phyloP scores from a whole-genome alignment of 768 basidiomycete genomes.

The Mycena rosella region DNA sequence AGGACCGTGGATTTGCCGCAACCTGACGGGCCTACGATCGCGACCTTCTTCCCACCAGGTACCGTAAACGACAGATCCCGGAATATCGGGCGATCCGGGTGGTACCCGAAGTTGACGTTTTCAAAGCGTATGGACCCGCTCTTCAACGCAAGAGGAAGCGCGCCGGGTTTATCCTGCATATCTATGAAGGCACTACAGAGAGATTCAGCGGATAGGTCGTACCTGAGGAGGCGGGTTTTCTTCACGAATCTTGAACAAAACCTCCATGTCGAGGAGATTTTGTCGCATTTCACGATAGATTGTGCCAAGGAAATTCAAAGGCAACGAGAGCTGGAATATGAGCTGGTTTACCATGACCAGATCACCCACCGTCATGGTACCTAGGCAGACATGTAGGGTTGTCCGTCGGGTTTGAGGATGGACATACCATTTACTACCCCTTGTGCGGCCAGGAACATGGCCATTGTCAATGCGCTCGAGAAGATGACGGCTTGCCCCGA shows the following conservation, averaged over 20 bases:
- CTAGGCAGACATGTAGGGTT: constrained; percentile 52
- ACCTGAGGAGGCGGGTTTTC: constrained; percentile 82
- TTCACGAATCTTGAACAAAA: constrained; percentile 89
- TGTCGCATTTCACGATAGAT: constrained; percentile 98
- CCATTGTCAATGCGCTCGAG: constrained; percentile 90
- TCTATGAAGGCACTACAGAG: not conserved
- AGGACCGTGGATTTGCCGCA: constrained; percentile 98
- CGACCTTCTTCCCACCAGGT: constrained; percentile 96
- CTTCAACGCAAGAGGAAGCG: constrained; percentile 74
- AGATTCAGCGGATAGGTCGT: constrained; percentile 29
- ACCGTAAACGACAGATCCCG: constrained; percentile 87
- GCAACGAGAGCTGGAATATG: constrained; percentile 96
- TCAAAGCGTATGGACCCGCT: constrained; percentile 95
- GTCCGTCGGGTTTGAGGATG: not conserved
- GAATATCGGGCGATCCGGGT: constrained; percentile 94
- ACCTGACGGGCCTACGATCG: constrained; percentile 96
- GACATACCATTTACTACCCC: constrained; percentile 88
- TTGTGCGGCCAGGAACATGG: constrained; percentile 97
- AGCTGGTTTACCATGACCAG: constrained; percentile 99
- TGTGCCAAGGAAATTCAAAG: constrained; percentile 96
- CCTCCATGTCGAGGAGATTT: constrained; percentile 97
- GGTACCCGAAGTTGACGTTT: constrained; percentile 92
- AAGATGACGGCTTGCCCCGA: constrained; percentile 98
- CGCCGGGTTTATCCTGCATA: constrained; percentile 73
- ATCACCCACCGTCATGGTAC: constrained; percentile 98